phyloP scores from a whole-genome alignment of 164 flowering plant genomes.

The Vitis cinerea region DNA sequence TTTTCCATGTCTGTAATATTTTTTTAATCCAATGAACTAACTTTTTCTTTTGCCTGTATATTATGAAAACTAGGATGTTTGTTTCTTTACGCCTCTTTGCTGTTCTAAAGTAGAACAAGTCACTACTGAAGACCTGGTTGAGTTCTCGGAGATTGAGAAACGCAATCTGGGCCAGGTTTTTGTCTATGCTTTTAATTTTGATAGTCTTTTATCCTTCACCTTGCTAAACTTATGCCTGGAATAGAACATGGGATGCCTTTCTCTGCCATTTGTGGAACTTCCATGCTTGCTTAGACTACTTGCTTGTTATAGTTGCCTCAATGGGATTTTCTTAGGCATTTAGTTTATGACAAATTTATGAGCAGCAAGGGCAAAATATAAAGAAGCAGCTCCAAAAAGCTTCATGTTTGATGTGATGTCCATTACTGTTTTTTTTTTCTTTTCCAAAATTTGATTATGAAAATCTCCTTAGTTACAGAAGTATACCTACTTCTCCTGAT shows the following conservation, averaged over 20 bases:
- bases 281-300: not conserved
- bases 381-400: no score
- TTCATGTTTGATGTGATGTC: no score
- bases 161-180: slow-evolving; percentile 81
- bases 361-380: no score
- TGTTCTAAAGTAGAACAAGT: slow-evolving; percentile 67
- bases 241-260: not conserved
- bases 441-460: not conserved
- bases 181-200: slow-evolving; percentile 6
- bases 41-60: not conserved
- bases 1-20: not conserved
- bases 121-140: slow-evolving; percentile 77
- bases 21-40: not conserved
- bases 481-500: not conserved
- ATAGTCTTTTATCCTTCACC: not conserved
- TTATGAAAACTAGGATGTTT: slow-evolving; percentile 49
- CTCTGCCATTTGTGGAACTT: not conserved
- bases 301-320: not conserved
- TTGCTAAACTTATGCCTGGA: not conserved
- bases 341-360: not conserved
- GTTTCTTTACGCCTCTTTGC: slow-evolving; percentile 90
- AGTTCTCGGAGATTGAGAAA: slow-evolving; percentile 93
- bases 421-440: no score
- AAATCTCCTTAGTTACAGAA: not conserved
- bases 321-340: not conserved